Base-by-base conservation (phyloP, 2,329 filamentous ascomycete species). In the Aspergillus thermomutatus region DNA sequence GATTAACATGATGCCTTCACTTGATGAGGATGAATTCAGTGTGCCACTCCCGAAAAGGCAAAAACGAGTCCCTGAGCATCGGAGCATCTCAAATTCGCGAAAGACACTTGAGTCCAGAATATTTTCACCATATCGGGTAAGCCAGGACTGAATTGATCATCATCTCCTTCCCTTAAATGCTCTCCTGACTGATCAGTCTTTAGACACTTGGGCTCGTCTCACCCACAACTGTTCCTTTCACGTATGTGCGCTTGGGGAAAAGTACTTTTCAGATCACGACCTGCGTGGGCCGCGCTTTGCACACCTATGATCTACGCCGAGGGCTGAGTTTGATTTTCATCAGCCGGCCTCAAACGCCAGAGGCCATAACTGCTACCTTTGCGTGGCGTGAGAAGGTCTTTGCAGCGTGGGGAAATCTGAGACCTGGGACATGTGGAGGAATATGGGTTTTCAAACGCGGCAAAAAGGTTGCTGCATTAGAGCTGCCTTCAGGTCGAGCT, bases 191-290 rank as follows among this genome's bases (percentile, higher is more conserved):
- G 25, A 41, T 59, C 54, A 21, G 21, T 45, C 25, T 45, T 37
- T 71, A 96, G 91, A 97, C 93, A 49, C 84, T 99, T 63, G 94
- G 94, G 17, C 82, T 99, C 31, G 91, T 99, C 1, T 97, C 94
- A 4, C 91, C 94, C 0, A 97, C 93, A 2, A 77, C 82, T 50
- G 91, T 97, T 0, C 93, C 94, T 0, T 97, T 99, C 70, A 92
- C 93, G 2, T 89, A 89, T 5, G 83, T 95, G 31, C 90, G 93
- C 0, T 81, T 96, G 17, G 94, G 94, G 56, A 96, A 96, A 76
- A 93, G 91, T 0, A 96, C 92, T 3, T 99, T 96, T 71, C 94
- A 99, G 73, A 91, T 99, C 74, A 97, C 94, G 34, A 99, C 94
- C 28, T 97, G 91, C 0, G 90, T 95, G 60, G 94, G 93, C 60